A percentile compares a stretch with the other conserved stretches of the same genome.
phyloP scores from a whole-genome alignment of 2,329 filamentous ascomycete species.

The Apiospora phragmitis region DNA sequence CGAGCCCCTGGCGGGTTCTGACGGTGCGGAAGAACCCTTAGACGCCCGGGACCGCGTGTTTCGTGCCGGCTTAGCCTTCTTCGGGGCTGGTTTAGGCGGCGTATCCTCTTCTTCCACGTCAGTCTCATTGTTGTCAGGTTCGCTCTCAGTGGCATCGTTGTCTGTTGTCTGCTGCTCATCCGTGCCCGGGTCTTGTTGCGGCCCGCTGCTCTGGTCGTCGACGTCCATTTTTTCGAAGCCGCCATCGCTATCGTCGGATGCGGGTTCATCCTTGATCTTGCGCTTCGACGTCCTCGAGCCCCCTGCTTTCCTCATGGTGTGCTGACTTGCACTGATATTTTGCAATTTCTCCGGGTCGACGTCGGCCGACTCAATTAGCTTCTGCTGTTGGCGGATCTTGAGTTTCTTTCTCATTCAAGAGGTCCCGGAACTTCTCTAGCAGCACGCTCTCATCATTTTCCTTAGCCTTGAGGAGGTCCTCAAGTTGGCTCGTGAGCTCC shows the following conservation, averaged over 20 bases:
- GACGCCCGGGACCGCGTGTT: conserved; percentile 1
- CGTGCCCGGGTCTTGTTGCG: conserved; percentile 38
- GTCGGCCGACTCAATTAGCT: conserved; percentile 52
- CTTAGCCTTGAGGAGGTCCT: conserved; percentile 67
- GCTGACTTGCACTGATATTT: conserved; percentile 28
- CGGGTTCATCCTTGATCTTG: conserved; percentile 42
- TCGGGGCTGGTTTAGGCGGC: neutral
- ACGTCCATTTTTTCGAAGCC: conserved; percentile 53
- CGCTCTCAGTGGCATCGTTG: conserved; percentile 42
- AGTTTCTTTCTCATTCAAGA: conserved; percentile 82
- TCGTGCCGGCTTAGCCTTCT: conserved; percentile 13
- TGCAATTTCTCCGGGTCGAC: conserved; percentile 38
- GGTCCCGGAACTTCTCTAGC: conserved; percentile 66
- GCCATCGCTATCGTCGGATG: conserved; percentile 42
- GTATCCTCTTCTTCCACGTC: neutral
- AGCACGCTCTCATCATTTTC: conserved; percentile 65
- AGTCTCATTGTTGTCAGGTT: conserved; percentile 35
- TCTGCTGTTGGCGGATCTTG: conserved; percentile 74
- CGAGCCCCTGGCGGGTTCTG: neutral
- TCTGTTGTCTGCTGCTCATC: conserved; percentile 40
- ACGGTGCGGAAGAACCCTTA: neutral
- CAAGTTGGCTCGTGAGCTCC: conserved; percentile 62
- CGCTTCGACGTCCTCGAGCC: conserved; percentile 51
- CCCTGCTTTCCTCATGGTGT: conserved; percentile 24
- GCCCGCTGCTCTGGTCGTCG: conserved; percentile 31